Evolutionary conservation across 345 rosid genomes (phyloP), one percentile per base, ranked within the genome.

Genomic region (Euphorbia pulcherrima): DNA sequence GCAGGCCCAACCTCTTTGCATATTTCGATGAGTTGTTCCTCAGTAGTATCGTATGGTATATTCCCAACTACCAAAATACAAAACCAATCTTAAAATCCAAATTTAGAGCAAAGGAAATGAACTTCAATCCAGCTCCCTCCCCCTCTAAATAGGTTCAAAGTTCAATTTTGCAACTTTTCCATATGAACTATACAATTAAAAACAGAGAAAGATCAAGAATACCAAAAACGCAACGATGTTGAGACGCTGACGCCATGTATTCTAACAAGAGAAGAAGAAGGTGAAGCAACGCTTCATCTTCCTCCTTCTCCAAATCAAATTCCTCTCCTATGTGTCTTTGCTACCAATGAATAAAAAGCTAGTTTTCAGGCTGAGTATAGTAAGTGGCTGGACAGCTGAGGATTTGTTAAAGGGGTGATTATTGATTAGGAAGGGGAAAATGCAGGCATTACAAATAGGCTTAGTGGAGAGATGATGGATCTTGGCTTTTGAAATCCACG

Each of bases 151-250:
- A 6, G 21, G 61, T 18, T 29, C 17, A 28, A 18, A 70, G 61
- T n/a, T 21, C 66, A 64, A 69, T 26, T 33, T 12, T 16, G 39
- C 14, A 9, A 13, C 29, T 40, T 62, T 62, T 17, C 20, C 0
- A 62, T 48, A 47, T 48, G 60, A 60, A 64, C 28, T 39, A 75
- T 61, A 30, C 29, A 48, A 68, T 63, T 23, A 20, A 46, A 7
- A 55, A 2, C 59, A 27, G 33, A 26, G 71, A 33, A 75, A 73
- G 8, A 62, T 66, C 24, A 50, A 18, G 30, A 37, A 65, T 79
- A 92, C 99, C 97, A 57, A 94, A 91, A 78, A 94, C 99, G 86
- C 97, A 94, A 77, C 99, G 95, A 62, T 89, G 95, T 80, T 91
- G 96, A 68, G 96, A 82, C 72, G 97, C 67, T 68, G 79, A 65